Evolutionary conservation across 306 rosid genomes (phyloP).

Genomic region (Quercus bicolor): DNA sequence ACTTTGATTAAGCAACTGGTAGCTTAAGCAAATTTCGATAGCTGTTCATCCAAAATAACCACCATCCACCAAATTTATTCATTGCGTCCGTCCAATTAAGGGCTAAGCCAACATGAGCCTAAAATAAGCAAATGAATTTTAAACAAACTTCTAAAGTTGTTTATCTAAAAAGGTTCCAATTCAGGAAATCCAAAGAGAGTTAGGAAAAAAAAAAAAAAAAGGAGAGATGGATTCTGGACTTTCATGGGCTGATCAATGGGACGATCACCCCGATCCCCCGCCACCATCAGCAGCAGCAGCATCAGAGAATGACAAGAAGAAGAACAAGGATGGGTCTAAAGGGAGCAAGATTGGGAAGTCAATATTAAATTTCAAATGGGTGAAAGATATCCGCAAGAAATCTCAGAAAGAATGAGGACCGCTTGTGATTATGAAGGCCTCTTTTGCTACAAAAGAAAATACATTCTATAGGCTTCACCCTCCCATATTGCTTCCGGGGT

Average conservation of each 20-base stretch:
- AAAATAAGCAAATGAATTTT: slow-evolving; percentile 11
- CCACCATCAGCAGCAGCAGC: slow-evolving; percentile 25
- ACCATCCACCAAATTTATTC: slow-evolving; percentile 12
- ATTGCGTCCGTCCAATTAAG: not conserved
- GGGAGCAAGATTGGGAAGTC: slow-evolving; percentile 37
- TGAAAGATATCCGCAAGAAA: slow-evolving; percentile 50
- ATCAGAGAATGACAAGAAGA: slow-evolving; percentile 44
- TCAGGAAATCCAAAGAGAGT: not conserved
- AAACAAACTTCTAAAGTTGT: not conserved
- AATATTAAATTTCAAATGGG: slow-evolving; percentile 54
- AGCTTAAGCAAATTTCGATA: not conserved
- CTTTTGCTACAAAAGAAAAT: not conserved
- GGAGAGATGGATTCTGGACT: slow-evolving; percentile 47
- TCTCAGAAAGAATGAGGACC: slow-evolving; percentile 18
- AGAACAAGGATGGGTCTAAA: slow-evolving; percentile 42
- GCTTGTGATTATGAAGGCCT: not conserved
- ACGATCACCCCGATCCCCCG: slow-evolving; percentile 43
- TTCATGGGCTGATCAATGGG: slow-evolving; percentile 88
- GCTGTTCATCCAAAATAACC: slow-evolving; percentile 10
- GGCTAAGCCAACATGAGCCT: not conserved
- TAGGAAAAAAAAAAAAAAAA: not conserved
- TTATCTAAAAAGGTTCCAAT: not conserved
- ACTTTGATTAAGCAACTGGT: not conserved
- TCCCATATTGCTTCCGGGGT: not conserved
- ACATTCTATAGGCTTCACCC: not conserved